Base-by-base conservation (phyloP, 345 rosid species). In the Toxicodendron radicans region DNA sequence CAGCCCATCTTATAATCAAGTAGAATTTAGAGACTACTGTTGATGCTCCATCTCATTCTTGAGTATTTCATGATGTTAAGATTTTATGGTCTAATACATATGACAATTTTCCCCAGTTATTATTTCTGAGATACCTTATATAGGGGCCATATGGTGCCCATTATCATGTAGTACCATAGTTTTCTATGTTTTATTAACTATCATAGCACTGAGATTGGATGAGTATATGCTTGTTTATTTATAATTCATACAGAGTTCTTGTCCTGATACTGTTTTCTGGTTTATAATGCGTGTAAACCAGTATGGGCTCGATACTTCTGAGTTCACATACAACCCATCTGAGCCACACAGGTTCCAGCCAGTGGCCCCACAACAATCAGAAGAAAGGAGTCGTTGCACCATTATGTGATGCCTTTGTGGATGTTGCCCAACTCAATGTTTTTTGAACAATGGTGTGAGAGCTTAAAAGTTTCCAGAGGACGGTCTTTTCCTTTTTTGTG, bases 291-390 rank as follows among this genome's bases (percentile, higher is more conserved):
- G 9, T 76, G 64, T 76, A 70, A 78, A 75, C 76, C 93, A 95
- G 99, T 93, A 90, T 66, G 98, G 97, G 49, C 92, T 95, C n/a
- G 93, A 93, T 82, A 91, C 99, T 41, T 82, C 98, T 1, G 97
- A 91, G 89, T 95, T 90, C 83, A 85, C 99, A 23, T 91, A 93
- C 92, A 90, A 90, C 81, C 98, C 98, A 11, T 79, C 97, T 0
- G 98, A 93, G 85, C 72, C 98, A 0, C 88, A 84, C 80, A 83
- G 97, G 85, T 71, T 60, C 85, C 96, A 88, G 83, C 99, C 88
- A 77, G 86, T 70, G 64, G 53, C 90, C 12, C 5, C 87, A 7
- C 97, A 81, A 71, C 91, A 90, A 73, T 54, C 92, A 4, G 99
- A 93, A 81, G 95, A 90, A 77, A 82, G 91, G 82, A 82, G 97